Base-by-base conservation (phyloP, 345 rosid genomes). In the Hypericum perforatum region DNA sequence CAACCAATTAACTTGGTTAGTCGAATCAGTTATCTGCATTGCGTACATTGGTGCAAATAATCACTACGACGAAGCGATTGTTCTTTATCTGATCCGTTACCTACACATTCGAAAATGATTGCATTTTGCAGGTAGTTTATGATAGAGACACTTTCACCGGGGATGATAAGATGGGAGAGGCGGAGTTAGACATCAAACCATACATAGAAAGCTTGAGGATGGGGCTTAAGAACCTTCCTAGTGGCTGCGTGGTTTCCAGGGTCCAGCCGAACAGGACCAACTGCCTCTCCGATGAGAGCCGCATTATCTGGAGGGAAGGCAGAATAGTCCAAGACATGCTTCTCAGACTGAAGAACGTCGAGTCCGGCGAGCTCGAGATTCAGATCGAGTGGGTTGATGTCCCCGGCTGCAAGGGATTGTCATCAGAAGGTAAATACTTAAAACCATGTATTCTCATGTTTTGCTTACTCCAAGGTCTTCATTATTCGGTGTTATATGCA, bases 361-460 rank as follows among this genome's bases (percentile, higher is more conserved):
- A 46, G 5, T 46, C 50, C 22, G 50, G 50, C 8, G 16, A 46
- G 10, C 6, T 46, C 7, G 16, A 46, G 29, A 32, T 46, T 32
- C 50, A 46, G 50, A 12, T 46, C 14, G 50, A 46, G 22, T 46
- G 50, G 50, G 8, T 46, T 10, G 50, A 46, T 46, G 50, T 46
- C 10, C 50, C 50, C 0, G 50, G 50, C 22, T 46, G 50, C 50
- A 46, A 46, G 50, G 50, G 45, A n/a, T n/a, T 42, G 32, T 22
- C 32, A 22, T 4, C 32, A 22, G 32, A 22, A 22, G 32, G 32
- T 22, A 22, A 22, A 1, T 1, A 22, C 32, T 22, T 22, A 22
- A 22, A 22, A 22, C 32, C 32, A 22, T 22, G n/a, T n/a, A n/a
- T n/a, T n/a, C n/a, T n/a, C n/a, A n/a, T n/a, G n/a, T n/a, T n/a